These are phyloP conservation scores for Athelia sp. DNA, from an alignment of 1,284 basidiomycete species.

Conservation along the genomic window DNA sequence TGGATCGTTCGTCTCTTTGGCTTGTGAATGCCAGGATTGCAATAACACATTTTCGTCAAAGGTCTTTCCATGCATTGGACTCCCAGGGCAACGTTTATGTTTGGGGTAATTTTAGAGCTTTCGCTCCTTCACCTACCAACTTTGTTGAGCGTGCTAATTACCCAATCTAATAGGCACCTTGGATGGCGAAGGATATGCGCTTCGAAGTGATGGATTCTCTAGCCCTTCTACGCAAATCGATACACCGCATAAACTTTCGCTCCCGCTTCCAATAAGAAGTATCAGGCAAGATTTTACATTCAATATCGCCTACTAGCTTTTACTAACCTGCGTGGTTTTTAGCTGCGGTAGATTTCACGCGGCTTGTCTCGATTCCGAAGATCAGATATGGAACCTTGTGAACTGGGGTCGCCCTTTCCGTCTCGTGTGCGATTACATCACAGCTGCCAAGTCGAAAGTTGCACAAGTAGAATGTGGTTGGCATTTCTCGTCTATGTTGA, in stretches of 20 bases:
- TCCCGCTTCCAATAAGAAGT: slow-evolving; percentile 52
- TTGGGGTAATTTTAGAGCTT: slow-evolving; percentile 85
- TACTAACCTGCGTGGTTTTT: slow-evolving; percentile 11
- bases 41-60: slow-evolving; percentile 19
- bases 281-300: slow-evolving; percentile 47
- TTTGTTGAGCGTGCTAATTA: neutral
- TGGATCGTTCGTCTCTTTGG: slow-evolving; percentile 62
- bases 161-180: slow-evolving; percentile 41
- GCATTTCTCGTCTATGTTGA: slow-evolving; percentile 68
- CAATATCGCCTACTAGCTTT: slow-evolving; percentile 2
- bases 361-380: slow-evolving; percentile 53
- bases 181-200: slow-evolving; percentile 39
- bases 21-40: slow-evolving; percentile 6
- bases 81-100: slow-evolving; percentile 69
- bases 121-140: no score
- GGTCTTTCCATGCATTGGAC: slow-evolving; percentile 80
- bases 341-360: slow-evolving; percentile 75
- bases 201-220: slow-evolving; percentile 54
- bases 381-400: slow-evolving; percentile 65
- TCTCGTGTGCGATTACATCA: slow-evolving; percentile 45
- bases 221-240: slow-evolving; percentile 42
- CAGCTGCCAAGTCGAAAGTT: slow-evolving; percentile 41
- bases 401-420: slow-evolving; percentile 73
- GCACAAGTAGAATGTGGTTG: slow-evolving; percentile 81
- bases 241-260: slow-evolving; percentile 48